Percentiles rank a stretch among this genome's conserved stretches.
Evolutionary conservation across 1,284 basidiomycete genomes (phyloP).

Genomic region (Rhodotorula sp.): DNA sequence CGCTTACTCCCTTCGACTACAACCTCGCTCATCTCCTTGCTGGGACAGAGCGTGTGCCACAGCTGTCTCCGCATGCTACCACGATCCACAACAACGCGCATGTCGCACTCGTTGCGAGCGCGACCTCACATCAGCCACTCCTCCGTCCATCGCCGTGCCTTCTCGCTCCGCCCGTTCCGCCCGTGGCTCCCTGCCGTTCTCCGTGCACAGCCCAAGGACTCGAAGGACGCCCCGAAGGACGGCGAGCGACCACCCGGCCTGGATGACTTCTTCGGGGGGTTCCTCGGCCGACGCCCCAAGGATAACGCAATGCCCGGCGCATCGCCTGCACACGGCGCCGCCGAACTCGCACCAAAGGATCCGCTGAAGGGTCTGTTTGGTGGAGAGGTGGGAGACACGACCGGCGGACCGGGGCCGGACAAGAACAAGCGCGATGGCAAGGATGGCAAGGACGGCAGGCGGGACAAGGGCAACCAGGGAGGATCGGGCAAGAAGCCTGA

Average conservation of each 20-base stretch:
- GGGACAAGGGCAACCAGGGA: constrained; percentile 5
- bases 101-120: background rate
- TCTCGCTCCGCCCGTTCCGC: constrained; percentile 12
- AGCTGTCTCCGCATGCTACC: background rate
- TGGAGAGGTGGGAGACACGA: constrained; percentile 11
- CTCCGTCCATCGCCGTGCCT: constrained; percentile 13
- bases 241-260: constrained; percentile 29
- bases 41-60: background rate
- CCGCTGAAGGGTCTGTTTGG: constrained; percentile 28
- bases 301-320: constrained; percentile 19
- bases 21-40: too few species aligned
- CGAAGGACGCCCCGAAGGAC: background rate
- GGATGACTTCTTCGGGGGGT: constrained; percentile 42
- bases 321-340: constrained; percentile 19
- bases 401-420: constrained; percentile 15
- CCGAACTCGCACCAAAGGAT: constrained; percentile 25
- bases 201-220: background rate
- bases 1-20: too few species aligned
- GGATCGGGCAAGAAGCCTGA: constrained; percentile 7
- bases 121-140: background rate
- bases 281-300: constrained; percentile 22
- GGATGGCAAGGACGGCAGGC: constrained; percentile 4
- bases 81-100: background rate
- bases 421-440: constrained; percentile 10
- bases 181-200: background rate